Evolutionary conservation across 164 flowering plant genomes (phyloP), one percentile per base, ranked within the genome.

Genomic region (Warburgia ugandensis): DNA sequence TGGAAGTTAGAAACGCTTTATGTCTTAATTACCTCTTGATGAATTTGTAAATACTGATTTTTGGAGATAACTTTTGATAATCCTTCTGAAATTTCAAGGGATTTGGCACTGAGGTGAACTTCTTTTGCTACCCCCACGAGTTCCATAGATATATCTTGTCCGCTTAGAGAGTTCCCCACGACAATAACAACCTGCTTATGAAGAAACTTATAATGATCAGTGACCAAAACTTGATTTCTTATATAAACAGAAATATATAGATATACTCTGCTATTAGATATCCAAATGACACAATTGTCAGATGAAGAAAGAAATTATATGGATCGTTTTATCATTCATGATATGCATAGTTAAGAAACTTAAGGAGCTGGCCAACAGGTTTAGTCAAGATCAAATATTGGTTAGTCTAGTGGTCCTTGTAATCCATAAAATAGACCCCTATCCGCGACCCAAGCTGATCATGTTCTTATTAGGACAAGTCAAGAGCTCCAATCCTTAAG

Each of bases 121-220:
- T 82, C 83, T 62, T 78, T 82, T n/a, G 95, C 97, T 32, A 90
- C 81, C 38, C 72, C 68, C 5, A 73, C 79, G n/a, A 90, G 80
- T 74, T 86, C 97, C 80, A 90, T 71, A 20, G 86, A 78, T 62
- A 90, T 73, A 49, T 90, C 97, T 58, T 74, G 79, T 6, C 95
- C 97, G 64, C 95, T 90, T 11, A 68, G 28, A 40, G 88, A 84
- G 51, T 61, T 76, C 22, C 95, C 97, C 38, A 90, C 83, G 7
- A 90, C 79, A 63, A 90, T 86, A 40, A 90, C 97, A 17, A 86
- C 86, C 95, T 89, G 60, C 16, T 19, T 46, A 31, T 3, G 36
- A 16, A 39, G 7, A 3, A 10, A 9, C 32, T 17, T 19, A 20
- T 28, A n/a, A 14, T 26, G 5, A 26, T 45, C 19, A 23, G 30